Percentiles rank a stretch among this genome's conserved stretches.
Conservation (phyloP, 345 rosid genomes). For the Euphorbia tirucalli region DNA sequence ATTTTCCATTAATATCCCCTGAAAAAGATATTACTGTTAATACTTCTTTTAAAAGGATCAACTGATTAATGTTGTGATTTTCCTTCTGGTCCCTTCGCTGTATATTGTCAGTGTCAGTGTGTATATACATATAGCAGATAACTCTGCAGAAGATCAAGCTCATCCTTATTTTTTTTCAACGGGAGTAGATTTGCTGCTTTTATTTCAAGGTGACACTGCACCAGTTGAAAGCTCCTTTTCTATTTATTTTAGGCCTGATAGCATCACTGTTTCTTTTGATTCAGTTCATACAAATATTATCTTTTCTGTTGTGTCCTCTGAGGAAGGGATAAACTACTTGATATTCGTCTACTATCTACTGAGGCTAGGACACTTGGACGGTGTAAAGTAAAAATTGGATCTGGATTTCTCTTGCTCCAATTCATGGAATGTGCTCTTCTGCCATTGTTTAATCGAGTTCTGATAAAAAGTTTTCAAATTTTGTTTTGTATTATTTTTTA, state of each 20-base stretch:
- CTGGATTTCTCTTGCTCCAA: not conserved
- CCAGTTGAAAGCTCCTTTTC: not conserved
- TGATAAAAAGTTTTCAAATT: not conserved
- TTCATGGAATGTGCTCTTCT: not conserved
- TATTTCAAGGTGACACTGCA: not conserved
- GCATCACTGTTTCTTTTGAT: not conserved
- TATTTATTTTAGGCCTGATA: not conserved
- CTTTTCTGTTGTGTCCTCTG: not conserved
- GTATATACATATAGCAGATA: not conserved
- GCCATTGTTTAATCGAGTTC: not conserved
- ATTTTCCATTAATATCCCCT: not conserved
- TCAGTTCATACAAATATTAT: not conserved
- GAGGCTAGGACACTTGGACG: not conserved
- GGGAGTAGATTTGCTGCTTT: constrained; percentile 10
- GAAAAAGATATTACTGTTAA: not conserved
- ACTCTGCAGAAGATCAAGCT: constrained; percentile 10
- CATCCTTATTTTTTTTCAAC: not conserved
- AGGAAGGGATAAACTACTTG: not conserved
- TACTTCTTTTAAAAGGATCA: not conserved
- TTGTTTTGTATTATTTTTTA: not conserved
- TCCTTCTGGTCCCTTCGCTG: not conserved
- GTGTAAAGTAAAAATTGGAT: constrained; percentile 1
- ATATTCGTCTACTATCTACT: not conserved
- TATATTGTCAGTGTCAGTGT: not conserved
- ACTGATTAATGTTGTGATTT: not conserved